Conservation (phyloP, 2,329 filamentous ascomycete species). For the Diaporthe nobilis region DNA sequence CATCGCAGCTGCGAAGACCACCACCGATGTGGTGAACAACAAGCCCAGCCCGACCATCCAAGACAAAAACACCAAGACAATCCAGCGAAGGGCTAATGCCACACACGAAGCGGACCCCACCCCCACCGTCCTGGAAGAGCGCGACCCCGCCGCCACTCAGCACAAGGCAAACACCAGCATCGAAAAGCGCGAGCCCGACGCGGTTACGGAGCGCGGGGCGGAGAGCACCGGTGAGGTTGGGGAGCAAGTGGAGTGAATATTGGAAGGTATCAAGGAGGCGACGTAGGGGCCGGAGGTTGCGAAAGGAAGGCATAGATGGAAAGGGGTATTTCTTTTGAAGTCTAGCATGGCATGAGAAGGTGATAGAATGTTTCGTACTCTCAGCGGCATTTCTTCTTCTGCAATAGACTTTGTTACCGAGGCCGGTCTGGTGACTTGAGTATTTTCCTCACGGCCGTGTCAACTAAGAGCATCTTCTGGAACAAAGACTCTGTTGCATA, state of each 20-base stretch:
- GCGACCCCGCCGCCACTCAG: not conserved
- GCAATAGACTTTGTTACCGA: not conserved
- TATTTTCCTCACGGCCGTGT: no score
- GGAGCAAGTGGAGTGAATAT: not conserved
- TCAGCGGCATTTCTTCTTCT: not conserved
- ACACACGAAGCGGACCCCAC: not conserved
- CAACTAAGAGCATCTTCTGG: no score
- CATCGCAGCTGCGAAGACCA: not conserved
- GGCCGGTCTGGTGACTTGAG: no score
- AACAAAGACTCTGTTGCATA: no score
- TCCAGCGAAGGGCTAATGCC: no score
- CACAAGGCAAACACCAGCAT: not conserved
- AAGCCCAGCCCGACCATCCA: not conserved
- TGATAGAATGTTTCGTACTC: not conserved
- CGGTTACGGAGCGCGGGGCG: not conserved
- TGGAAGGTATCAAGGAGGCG: not conserved
- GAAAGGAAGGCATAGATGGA: not conserved
- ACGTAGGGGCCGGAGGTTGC: accelerated
- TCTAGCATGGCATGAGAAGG: not conserved
- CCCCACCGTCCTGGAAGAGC: not conserved
- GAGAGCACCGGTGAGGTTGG: not conserved
- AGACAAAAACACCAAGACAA: not conserved
- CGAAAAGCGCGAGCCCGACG: not conserved
- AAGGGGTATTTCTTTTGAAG: not conserved
- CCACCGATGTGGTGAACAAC: not conserved